phyloP scores from a whole-genome alignment of 768 basidiomycete species.

The Lactifluus rugatus region DNA sequence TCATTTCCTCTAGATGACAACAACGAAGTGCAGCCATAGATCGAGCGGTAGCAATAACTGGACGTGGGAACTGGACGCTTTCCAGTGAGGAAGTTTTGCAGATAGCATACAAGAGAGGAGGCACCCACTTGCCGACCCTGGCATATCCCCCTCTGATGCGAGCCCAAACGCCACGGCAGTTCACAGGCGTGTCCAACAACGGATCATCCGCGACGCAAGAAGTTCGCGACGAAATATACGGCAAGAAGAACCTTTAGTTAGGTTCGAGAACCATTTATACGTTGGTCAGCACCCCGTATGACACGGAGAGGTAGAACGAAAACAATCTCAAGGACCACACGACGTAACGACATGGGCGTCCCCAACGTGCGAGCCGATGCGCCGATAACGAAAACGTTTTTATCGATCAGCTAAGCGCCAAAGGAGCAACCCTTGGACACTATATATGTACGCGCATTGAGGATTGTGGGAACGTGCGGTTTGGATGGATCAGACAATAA shows the following conservation, averaged over 20 bases:
- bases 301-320: neutral
- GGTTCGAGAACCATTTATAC: neutral
- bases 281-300: neutral
- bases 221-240: neutral
- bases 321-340: neutral
- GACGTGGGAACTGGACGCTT: neutral
- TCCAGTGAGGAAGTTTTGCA: neutral
- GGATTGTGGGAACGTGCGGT: neutral
- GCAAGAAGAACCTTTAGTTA: neutral
- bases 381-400: neutral
- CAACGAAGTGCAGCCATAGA: neutral
- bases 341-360: neutral
- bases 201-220: neutral
- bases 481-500: neutral
- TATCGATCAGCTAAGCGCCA: neutral
- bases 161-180: neutral
- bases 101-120: neutral
- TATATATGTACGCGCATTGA: neutral
- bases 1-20: neutral
- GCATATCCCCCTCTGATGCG: neutral
- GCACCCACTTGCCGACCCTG: neutral
- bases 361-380: neutral
- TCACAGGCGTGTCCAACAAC: neutral
- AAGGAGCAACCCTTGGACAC: neutral
- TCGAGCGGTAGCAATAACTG: neutral